Base-by-base conservation (phyloP, 257 asterid species). In the Apocynum venetum region DNA sequence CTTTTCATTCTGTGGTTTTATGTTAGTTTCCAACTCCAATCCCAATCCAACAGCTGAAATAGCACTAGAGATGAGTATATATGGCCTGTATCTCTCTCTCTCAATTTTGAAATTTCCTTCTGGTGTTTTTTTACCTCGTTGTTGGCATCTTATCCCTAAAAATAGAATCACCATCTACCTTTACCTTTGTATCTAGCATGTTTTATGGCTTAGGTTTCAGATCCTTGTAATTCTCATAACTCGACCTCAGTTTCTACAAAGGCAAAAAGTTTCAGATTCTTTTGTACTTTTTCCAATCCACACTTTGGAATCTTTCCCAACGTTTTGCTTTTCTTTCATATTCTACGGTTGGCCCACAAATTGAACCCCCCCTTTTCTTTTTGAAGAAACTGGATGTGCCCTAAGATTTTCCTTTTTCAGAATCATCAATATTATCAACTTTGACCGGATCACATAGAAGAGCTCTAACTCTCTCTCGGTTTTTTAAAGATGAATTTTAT, bases 201-300 rank as follows among this genome's bases (percentile, higher is more conserved):
- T 80, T 80, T 80, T 75, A 59, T 75, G 80, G 83, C 73, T 71
- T 59, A 69, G 38, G 41, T 68, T 75, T 75, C 25, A 69, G 70
- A 46, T 38, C 77, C 79, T 73, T n/a, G 19, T 61, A 55, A 3
- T 6, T 63, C 36, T 48, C 15, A 25, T n/a, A 13, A 55, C 49
- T n/a, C 74, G 67, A 69, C 70, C 75, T 77, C 80, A 72, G 75
- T 51, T 79, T 53, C 6, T 46, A 13, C 8, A 66, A 41, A 73
- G 43, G 73, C 74, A 64, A 36, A 64, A 56, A 52, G 69, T 20
- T 40, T 60, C 20, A 74, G 49, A 66, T 79, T 74, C 71, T 65
- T 63, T 40, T 6, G 25, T 36, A 1, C 8, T 67, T 52, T 55
- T 41, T 1, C 31, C 3, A 43, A 12, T 79, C 36, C 78, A 25